A percentile compares a stretch with the other conserved stretches of the same genome.
phyloP scores from a whole-genome alignment of 1,284 basidiomycete genomes.

The Rhodotorula sp. region DNA sequence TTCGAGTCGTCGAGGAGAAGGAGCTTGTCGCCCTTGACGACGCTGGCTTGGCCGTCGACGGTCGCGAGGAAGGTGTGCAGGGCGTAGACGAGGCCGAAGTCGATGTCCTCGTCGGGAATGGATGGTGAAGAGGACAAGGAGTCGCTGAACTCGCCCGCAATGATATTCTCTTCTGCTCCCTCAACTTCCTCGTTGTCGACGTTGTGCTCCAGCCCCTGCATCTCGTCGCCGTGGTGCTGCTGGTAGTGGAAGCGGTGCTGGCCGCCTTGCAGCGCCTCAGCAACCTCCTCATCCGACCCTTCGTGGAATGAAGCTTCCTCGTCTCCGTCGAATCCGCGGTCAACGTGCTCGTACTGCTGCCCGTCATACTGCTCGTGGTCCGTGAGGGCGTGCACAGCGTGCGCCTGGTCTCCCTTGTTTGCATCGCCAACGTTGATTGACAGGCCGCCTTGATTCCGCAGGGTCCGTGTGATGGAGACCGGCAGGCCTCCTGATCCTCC shows the following conservation, averaged over 20 bases:
- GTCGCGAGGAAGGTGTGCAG: slow-evolving; percentile 91
- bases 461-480: slow-evolving; percentile 12
- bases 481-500: neutral
- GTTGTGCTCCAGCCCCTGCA: slow-evolving; percentile 5
- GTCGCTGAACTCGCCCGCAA: slow-evolving; percentile 45
- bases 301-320: neutral
- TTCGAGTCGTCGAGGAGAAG: slow-evolving; percentile 94
- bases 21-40: slow-evolving; percentile 91
- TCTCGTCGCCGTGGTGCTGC: neutral
- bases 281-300: slow-evolving; percentile 11
- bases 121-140: slow-evolving; percentile 68
- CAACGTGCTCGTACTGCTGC: neutral
- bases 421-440: neutral
- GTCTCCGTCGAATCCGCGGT: neutral
- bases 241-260: slow-evolving; percentile 4
- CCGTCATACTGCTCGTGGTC: neutral
- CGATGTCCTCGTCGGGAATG: slow-evolving; percentile 83
- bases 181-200: slow-evolving; percentile 13
- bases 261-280: slow-evolving; percentile 2
- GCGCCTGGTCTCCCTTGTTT: neutral
- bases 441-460: neutral
- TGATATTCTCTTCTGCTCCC: slow-evolving; percentile 30
- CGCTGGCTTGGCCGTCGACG: slow-evolving; percentile 92
- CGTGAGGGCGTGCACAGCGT: neutral
- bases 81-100: slow-evolving; percentile 85